Base-by-base conservation (phyloP, 2,329 filamentous ascomycete species). In the Cercospora zeina region DNA sequence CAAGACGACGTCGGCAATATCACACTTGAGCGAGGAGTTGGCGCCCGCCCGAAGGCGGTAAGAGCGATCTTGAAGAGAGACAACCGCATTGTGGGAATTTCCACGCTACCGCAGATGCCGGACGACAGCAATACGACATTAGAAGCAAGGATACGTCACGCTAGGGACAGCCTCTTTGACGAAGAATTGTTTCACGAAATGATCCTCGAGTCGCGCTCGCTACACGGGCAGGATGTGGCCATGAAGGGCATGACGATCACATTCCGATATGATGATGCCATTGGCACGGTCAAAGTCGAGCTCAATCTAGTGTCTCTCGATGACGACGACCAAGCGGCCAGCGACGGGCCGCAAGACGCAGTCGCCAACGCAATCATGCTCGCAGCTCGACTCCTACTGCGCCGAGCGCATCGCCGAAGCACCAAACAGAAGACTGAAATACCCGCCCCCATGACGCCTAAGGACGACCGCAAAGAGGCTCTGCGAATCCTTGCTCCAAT, bases 111-210 rank as follows among this genome's bases (percentile, higher is more conserved):
- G 7, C 45, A 70, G 5, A 31, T 70, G n/a, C 64, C 69, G 4
- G 64, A 69, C 7, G 67, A 81, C 27, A 81, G 85, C 36, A 83
- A 88, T 37, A 80, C 82, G 2, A 80, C 83, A 1, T 78, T 93
- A 8, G 86, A 91, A 67, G 81, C 85, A 31, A 83, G 87, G 9
- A 89, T 96, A 33, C 84, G 88, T 16, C 85, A 90, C 69, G 89
- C 90, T 2, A 83, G 90, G 61, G 89, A 95, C 74, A 91, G 89
- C 54, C 82, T 93, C 19, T 92, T 90, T 69, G 87, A 90, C 30
- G 88, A 93, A 72, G 95, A 99, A 73, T 79, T 99, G 1, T 97
- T 92, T 83, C 87, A 96, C 69, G 95, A 99, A 76, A 81, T 97
- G 63, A 87, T 88, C 57, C 84, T 91, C 16, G 95, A 99, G 76